phyloP scores from a whole-genome alignment of 306 rosid genomes.

The Inga oerstediana region DNA sequence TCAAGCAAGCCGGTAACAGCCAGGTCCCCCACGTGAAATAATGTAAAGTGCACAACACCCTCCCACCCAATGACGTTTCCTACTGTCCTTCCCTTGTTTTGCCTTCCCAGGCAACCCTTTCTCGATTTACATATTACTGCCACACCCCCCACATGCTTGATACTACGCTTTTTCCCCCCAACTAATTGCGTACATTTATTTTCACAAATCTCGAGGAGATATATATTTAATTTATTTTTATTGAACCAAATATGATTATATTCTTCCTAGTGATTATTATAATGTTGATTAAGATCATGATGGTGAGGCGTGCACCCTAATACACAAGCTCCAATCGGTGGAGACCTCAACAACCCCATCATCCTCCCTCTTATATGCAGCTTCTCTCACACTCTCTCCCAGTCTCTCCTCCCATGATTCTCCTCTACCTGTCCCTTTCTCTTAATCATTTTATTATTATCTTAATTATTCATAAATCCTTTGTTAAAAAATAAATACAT shows the following conservation, averaged over 20 bases:
- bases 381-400: neutral
- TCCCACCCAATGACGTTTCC: neutral
- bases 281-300: neutral
- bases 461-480: no score
- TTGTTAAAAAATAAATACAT: no score
- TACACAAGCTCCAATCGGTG: neutral
- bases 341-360: neutral
- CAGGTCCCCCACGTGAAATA: neutral
- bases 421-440: neutral
- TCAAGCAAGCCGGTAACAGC: neutral
- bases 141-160: neutral
- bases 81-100: neutral
- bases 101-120: neutral
- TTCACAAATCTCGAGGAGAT: neutral
- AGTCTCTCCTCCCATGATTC: neutral
- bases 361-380: neutral
- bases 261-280: neutral
- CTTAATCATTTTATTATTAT: neutral
- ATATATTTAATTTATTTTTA: neutral
- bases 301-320: neutral
- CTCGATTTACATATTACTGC: neutral
- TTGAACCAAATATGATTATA: neutral
- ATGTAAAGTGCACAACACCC: neutral
- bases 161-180: neutral
- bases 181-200: neutral